phyloP scores from a whole-genome alignment of 257 asterid species.

The Hygrophila difformis region DNA sequence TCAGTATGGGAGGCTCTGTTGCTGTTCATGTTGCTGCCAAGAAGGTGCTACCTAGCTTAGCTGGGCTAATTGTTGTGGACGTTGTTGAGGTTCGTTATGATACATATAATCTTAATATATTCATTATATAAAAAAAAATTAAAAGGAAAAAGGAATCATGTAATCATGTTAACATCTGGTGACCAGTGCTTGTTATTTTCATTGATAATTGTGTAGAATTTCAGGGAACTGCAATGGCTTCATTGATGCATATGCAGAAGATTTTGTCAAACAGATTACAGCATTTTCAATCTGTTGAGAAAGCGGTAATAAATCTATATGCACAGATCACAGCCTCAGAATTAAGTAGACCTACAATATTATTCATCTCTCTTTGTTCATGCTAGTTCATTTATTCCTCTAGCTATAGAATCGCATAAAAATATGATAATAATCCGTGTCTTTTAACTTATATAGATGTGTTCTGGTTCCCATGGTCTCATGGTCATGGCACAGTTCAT shows the following conservation, averaged over 20 bases:
- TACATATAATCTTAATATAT: neutral
- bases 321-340: neutral
- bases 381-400: too few relatives aligned
- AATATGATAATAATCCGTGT: too few relatives aligned
- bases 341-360: neutral
- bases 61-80: conserved; percentile 85
- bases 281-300: conserved; percentile 73
- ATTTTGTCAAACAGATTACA: conserved; percentile 78
- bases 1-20: conserved; percentile 95
- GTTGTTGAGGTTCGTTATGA: conserved; percentile 80
- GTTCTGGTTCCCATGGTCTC: too few relatives aligned
- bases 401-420: too few relatives aligned
- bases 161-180: conserved; percentile 5
- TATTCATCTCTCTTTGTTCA: too few relatives aligned
- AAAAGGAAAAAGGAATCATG: too few relatives aligned
- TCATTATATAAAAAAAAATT: conserved; percentile 1
- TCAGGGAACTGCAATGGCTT: conserved; percentile 96
- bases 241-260: conserved; percentile 88
- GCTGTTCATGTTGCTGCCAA: conserved; percentile 83
- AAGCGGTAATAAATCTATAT: conserved; percentile 55
- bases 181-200: conserved; percentile 9
- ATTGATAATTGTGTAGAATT: conserved; percentile 20
- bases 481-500: too few relatives aligned
- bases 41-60: conserved; percentile 70
- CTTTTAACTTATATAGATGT: too few relatives aligned